A percentile compares a stretch with the other conserved stretches of the same genome.
These are phyloP conservation scores for Neurospora sp. DNA, from an alignment of 495 filamentous ascomycete genomes.

Conservation along the genomic window DNA sequence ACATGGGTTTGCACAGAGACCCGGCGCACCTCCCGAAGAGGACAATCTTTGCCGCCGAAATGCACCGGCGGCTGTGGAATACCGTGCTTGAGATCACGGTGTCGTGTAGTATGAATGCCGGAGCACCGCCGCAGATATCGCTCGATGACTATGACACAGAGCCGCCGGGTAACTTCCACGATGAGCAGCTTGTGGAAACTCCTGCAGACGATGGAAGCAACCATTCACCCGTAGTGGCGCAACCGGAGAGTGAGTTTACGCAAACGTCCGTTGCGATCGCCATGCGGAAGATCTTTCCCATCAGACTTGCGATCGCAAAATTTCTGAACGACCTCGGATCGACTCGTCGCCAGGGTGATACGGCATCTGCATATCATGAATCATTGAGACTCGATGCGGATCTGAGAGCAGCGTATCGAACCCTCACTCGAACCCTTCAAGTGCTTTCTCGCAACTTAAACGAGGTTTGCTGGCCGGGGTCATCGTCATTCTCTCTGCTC, in stretches of 20 bases:
- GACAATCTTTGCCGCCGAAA: slow-evolving; percentile 39
- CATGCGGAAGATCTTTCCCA: slow-evolving; percentile 34
- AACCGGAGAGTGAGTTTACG: slow-evolving; percentile 30
- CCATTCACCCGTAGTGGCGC: slow-evolving; percentile 4
- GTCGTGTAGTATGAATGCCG: slow-evolving; percentile 42
- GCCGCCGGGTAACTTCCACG: slow-evolving; percentile 37
- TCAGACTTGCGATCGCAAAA: slow-evolving; percentile 36
- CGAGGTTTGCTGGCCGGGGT: background rate
- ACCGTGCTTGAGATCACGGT: slow-evolving; percentile 48
- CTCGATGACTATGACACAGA: slow-evolving; percentile 36
- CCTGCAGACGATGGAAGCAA: background rate
- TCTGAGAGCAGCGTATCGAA: slow-evolving; percentile 27
- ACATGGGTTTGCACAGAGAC: slow-evolving; percentile 19
- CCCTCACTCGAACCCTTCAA: slow-evolving; percentile 31
- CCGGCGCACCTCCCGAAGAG: slow-evolving; percentile 11
- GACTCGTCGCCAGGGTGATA: slow-evolving; percentile 3
- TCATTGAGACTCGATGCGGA: slow-evolving; percentile 22
- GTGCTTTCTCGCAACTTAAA: slow-evolving; percentile 5
- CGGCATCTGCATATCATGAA: slow-evolving; percentile 16
- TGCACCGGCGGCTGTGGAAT: slow-evolving; percentile 54
- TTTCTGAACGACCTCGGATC: slow-evolving; percentile 37
- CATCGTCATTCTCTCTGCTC: background rate
- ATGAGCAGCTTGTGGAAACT: slow-evolving; percentile 24
- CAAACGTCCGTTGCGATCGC: slow-evolving; percentile 34
- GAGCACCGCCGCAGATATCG: slow-evolving; percentile 41